Conservation (phyloP, 495 filamentous ascomycete genomes). For the Haplographium delicatum region DNA sequence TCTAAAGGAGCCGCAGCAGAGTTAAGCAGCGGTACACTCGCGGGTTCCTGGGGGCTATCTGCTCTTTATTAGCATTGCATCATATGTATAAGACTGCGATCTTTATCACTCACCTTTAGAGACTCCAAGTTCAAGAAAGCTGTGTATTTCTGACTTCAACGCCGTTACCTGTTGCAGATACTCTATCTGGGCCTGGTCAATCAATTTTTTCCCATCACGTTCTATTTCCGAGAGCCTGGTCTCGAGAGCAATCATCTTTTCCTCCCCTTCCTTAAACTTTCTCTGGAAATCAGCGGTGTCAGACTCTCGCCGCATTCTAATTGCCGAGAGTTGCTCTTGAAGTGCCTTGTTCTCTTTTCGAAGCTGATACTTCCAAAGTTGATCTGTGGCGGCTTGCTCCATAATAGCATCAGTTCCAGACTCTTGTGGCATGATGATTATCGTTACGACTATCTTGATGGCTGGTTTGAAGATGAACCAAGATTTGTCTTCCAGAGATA, state of each 20-base stretch:
- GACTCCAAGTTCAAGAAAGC: background rate
- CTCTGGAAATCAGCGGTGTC: background rate
- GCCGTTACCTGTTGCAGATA: background rate
- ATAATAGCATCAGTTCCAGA: background rate
- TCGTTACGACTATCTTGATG: background rate
- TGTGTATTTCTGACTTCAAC: constrained; percentile 3
- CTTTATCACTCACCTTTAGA: constrained; percentile 1
- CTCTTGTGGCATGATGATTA: background rate
- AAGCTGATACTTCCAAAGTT: constrained; percentile 20
- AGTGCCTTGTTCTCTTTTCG: constrained; percentile 20
- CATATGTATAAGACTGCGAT: background rate
- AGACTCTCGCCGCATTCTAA: background rate
- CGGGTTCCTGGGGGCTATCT: no score
- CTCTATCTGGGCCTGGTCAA: background rate
- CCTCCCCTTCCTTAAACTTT: constrained; percentile 4
- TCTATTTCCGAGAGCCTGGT: background rate
- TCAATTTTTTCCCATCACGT: background rate
- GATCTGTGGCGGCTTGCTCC: constrained; percentile 10
- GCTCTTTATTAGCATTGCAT: no score
- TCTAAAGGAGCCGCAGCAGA: no score
- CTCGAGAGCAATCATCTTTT: constrained; percentile 4
- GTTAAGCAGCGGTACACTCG: no score
- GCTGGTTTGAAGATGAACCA: no score
- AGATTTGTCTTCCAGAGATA: no score
- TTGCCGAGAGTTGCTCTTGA: constrained; percentile 7